Evolutionary conservation across 768 basidiomycete species (phyloP).

Genomic region (Flagelloscypha sp.): DNA sequence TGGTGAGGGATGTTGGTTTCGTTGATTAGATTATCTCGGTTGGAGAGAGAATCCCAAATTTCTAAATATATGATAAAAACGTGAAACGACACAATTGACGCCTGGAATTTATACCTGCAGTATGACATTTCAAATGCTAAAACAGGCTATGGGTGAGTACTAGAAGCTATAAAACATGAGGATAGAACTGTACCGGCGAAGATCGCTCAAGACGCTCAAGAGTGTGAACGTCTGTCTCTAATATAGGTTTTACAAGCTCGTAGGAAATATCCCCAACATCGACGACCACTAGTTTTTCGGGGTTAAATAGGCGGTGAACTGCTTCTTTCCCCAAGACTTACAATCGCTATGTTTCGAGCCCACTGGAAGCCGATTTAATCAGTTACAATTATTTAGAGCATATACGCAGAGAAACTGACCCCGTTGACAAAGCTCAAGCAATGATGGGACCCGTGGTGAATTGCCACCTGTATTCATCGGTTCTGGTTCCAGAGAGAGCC

Average conservation of each 20-base stretch:
- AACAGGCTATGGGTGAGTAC: constrained; percentile 12
- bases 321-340: constrained; percentile 49
- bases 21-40: constrained; percentile 47
- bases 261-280: constrained; percentile 45
- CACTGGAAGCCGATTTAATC: constrained; percentile 30
- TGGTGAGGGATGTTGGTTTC: constrained; percentile 36
- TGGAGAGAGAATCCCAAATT: constrained; percentile 61
- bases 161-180: constrained; percentile 2
- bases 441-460: constrained; percentile 54
- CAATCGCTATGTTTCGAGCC: constrained; percentile 54
- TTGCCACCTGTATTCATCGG: no score
- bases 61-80: constrained; percentile 28
- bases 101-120: constrained; percentile 35
- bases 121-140: constrained; percentile 48
- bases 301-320: no score
- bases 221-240: constrained; percentile 62
- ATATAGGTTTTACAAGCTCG: constrained; percentile 60
- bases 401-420: constrained; percentile 32
- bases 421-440: constrained; percentile 66
- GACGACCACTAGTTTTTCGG: no score
- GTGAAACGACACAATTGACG: constrained; percentile 4
- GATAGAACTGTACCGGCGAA: constrained; percentile 52
- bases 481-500: no score
- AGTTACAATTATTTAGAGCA: constrained; percentile 7
- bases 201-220: constrained; percentile 59